Evolutionary conservation across 202 grass and related monocot species (phyloP), one percentile per base, ranked within the genome.

Genomic region (Setaria viridis): DNA sequence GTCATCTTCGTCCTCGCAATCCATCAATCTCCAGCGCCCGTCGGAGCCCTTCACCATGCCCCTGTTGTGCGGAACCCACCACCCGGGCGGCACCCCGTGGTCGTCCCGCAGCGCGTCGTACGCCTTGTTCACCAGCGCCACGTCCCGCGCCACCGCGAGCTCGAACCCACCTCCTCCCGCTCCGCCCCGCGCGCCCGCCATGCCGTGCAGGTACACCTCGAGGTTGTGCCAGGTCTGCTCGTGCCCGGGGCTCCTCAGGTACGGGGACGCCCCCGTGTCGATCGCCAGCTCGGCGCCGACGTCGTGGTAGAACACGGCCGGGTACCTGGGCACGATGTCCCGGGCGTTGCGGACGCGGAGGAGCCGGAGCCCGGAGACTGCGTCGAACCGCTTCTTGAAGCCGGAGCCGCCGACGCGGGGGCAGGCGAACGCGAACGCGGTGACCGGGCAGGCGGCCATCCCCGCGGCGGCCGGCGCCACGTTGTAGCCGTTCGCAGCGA

Each of bases 141-240:
- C 47, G 86, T 95, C 90, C 12, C 90, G 79, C 20, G 88, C 80
- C 75, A 92, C 84, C 19, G 32, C 85, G 25, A 92, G 71, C 80
- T 67, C 63, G 83, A 95, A 95, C 29, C 34, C 25, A 25, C 25
- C 39, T 41, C 39, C 39, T 4, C 39, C 39, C 5, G 5, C 72
- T 7, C 46, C 8, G 39, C 77, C 79, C 1, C 30, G 43, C n/a
- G 60, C 29, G 20, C 93, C 90, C 2, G 90, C 93, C 50, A 90
- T 67, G 34, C 83, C 90, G 62, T 95, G 93, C 37, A 95, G 70
- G 83, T 92, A 90, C 83, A 55, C 62, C 86, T 95, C 93, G 13
- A 95, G 80, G 80, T 86, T 90, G 83, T 92, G 93, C 93, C 88
- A 90, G 2, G 81, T 41, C 6, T 10, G 19, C 57, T 74, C 46